Base-by-base conservation (phyloP, 176 grass and related monocot species). In the Aechmea fasciata region DNA sequence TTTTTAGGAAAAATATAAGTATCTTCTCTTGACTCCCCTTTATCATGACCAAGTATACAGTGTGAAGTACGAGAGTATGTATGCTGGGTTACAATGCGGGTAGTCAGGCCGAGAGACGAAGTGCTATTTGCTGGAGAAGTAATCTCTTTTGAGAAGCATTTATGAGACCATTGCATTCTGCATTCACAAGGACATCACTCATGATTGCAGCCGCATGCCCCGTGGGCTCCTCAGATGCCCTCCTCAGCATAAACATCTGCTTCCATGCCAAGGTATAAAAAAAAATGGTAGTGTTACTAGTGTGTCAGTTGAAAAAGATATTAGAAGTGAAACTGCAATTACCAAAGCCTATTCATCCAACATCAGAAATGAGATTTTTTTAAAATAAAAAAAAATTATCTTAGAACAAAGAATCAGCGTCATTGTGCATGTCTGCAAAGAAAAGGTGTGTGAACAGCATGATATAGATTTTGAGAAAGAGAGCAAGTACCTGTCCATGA, bases 171-270 rank as follows among this genome's bases (percentile, higher is more conserved):
- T 85, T 91, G 78, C 82, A 91, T 68, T 91, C 82, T 2, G 91
- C 91, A 55, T 96, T 96, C 53, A 96, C 64, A 1, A 96, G 87
- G 49, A 96, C 87, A 53, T 96, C 85, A 15, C 85, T 91, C 85
- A 96, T 86, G 49, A 91, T 81, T 66, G 87, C 87, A 2, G 91
- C 85, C 0, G 91, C 85, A 88, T 96, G 91, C n/a, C 80, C 85
- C 4, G 72, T 91, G 48, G 88, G 89, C 28, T 88, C 80, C 73
- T 94, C 88, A 10, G 88, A 89, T 65, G 83, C 77, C 76, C 83
- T 88, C 68, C 86, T 78, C 73, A 96, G 72, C 92, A 96, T 96
- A 73, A 89, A 96, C 70, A 91, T 85, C 92, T 96, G 81, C 66
- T 76, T 23, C 55, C 20, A 51, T 48, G 24, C 52, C 52, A n/a